Percentiles rank a stretch among this genome's conserved stretches.
These are phyloP conservation scores for Boletus fagicola DNA, from an alignment of 768 basidiomycete species.

Conservation along the genomic window DNA sequence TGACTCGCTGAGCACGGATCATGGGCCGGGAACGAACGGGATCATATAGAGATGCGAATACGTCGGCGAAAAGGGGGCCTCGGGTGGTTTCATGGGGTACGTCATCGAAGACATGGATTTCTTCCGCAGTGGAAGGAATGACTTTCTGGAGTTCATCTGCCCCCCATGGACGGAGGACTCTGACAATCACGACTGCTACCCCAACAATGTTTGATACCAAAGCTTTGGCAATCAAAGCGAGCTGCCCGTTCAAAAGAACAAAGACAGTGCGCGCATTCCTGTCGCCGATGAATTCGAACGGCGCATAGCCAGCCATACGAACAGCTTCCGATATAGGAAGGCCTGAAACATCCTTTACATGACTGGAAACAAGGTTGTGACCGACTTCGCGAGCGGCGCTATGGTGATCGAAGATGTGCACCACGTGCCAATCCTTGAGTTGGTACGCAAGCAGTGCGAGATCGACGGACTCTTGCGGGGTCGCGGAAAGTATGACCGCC, in stretches of 20 bases:
- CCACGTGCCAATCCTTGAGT: slow-evolving; percentile 62
- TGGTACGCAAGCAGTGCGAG: slow-evolving; percentile 76
- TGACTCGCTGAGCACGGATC: slow-evolving; percentile 57
- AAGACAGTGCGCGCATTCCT: slow-evolving; percentile 59
- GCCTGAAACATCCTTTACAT: slow-evolving; percentile 29
- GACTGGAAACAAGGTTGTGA: slow-evolving; percentile 44
- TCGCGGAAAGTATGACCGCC: slow-evolving; percentile 77
- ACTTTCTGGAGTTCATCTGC: slow-evolving; percentile 56
- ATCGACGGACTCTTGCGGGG: slow-evolving; percentile 79
- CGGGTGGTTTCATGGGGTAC: slow-evolving; percentile 60
- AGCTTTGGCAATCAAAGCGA: slow-evolving; percentile 63
- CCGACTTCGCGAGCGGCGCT: slow-evolving; percentile 75
- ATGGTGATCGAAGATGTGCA: slow-evolving; percentile 91
- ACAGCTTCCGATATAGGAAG: slow-evolving; percentile 49
- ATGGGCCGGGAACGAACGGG: slow-evolving; percentile 33
- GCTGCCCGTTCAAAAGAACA: slow-evolving; percentile 72
- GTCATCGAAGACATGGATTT: slow-evolving; percentile 76
- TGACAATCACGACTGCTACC: slow-evolving; percentile 67
- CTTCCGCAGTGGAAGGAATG: slow-evolving; percentile 57
- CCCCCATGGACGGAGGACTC: slow-evolving; percentile 84
- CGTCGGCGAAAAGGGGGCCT: slow-evolving; percentile 70
- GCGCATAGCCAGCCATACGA: slow-evolving; percentile 58
- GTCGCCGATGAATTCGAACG: slow-evolving; percentile 76
- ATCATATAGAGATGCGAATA: slow-evolving; percentile 58
- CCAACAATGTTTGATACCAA: slow-evolving; percentile 44